A percentile compares a stretch with the other conserved stretches of the same genome.
phyloP scores from a whole-genome alignment of 495 filamentous ascomycete genomes.

The Penicillium coprophilum region DNA sequence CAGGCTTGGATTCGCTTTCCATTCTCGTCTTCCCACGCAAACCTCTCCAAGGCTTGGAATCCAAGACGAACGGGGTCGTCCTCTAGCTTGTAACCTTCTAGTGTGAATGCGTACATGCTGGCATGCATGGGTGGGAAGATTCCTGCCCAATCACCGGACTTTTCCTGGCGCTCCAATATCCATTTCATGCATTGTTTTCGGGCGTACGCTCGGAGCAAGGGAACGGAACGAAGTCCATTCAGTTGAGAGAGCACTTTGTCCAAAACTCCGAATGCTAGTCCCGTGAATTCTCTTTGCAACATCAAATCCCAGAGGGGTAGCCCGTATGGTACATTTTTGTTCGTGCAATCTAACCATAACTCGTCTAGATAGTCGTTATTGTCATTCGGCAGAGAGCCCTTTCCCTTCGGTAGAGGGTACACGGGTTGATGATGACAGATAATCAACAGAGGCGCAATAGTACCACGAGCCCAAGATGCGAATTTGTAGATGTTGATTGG shows the following conservation, averaged over 20 bases:
- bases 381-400: too few species aligned
- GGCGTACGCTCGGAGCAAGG: conserved; percentile 16
- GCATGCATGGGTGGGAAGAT: conserved; percentile 34
- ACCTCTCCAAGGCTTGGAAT: conserved; percentile 31
- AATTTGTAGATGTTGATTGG: conserved; percentile 41
- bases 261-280: conserved; percentile 24
- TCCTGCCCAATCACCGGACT: conserved; percentile 31
- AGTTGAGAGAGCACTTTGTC: conserved; percentile 28
- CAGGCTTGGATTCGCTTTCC: conserved; percentile 28
- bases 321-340: conserved; percentile 33
- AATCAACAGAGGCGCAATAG: conserved; percentile 37
- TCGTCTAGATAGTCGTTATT: conserved; percentile 42
- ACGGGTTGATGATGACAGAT: conserved; percentile 38
- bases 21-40: conserved; percentile 22
- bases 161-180: conserved; percentile 36
- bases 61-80: conserved; percentile 13
- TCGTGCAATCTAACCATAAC: conserved; percentile 32
- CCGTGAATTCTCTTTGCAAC: conserved; percentile 16
- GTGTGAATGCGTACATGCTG: conserved; percentile 25
- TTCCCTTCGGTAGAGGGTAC: conserved; percentile 37
- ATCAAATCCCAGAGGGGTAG: conserved; percentile 12
- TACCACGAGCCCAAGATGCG: conserved; percentile 40
- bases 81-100: conserved; percentile 32
- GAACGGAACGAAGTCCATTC: conserved; percentile 16
- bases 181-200: conserved; percentile 24